Evolutionary conservation across 176 grass and related monocot genomes (phyloP).

Genomic region (Oryza officinalis): DNA sequence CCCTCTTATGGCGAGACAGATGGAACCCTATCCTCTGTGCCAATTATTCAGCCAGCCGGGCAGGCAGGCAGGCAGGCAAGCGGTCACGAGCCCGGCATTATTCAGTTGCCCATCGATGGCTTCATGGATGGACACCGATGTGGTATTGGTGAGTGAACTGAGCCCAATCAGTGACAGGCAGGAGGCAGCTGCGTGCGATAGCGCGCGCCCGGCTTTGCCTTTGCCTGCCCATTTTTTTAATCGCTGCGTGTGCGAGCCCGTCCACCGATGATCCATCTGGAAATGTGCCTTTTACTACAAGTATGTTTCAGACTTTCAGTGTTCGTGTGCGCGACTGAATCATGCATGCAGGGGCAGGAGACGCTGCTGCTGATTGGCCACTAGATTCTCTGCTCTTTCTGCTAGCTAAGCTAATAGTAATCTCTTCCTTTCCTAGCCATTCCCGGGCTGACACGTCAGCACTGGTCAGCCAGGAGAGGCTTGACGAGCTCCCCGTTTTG

Average conservation of each 20-base stretch:
- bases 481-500: not conserved
- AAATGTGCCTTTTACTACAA: not conserved
- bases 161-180: constrained; percentile 28
- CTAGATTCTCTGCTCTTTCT: not conserved
- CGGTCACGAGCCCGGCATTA: constrained; percentile 46
- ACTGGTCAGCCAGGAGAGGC: not conserved
- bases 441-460: not conserved
- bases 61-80: constrained; percentile 12
- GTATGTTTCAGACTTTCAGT: not conserved
- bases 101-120: constrained; percentile 17
- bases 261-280: constrained; percentile 46
- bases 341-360: not conserved
- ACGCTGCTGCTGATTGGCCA: not conserved
- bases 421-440: not conserved
- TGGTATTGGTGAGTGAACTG: constrained; percentile 4
- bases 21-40: constrained; percentile 56
- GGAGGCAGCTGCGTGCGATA: not conserved
- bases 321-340: constrained; percentile 10
- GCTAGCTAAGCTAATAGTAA: not conserved
- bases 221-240: not conserved
- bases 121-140: constrained; percentile 11
- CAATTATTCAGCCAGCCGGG: constrained; percentile 43
- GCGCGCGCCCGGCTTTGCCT: not conserved
- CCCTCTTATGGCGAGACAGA: constrained; percentile 48
- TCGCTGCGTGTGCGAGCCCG: not conserved